Conservation (phyloP, 768 basidiomycete genomes). For the Russula virescens region DNA sequence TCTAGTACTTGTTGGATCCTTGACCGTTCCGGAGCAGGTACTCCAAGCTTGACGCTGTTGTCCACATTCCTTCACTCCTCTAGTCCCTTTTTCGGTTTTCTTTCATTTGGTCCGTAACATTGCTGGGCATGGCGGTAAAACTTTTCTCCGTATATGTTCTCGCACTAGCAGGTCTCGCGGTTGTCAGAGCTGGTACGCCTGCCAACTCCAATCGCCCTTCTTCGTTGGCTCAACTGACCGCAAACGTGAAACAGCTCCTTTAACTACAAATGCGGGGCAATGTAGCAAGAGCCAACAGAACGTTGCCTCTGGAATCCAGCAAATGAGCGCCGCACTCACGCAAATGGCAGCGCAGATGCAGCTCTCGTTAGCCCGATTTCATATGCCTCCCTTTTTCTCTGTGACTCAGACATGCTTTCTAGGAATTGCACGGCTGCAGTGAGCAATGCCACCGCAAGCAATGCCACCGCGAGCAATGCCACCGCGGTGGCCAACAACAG, state of each 20-base stretch:
- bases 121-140: slow-evolving; percentile 14
- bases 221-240: neutral
- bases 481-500: neutral
- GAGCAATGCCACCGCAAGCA: neutral
- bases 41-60: slow-evolving; percentile 14
- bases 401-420: neutral
- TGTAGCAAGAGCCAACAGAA: neutral
- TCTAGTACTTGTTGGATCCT: neutral
- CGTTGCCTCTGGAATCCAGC: neutral
- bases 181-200: slow-evolving; percentile 6
- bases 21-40: slow-evolving; percentile 12
- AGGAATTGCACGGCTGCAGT: neutral
- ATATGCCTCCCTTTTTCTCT: neutral
- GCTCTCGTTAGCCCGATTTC: neutral
- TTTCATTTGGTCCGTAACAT: slow-evolving; percentile 3
- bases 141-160: slow-evolving; percentile 13
- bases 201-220: neutral
- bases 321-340: neutral
- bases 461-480: neutral
- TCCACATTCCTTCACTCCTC: neutral
- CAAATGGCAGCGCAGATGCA: slow-evolving; percentile 1
- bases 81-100: neutral
- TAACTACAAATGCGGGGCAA: neutral
- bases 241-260: neutral
- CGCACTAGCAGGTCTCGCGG: slow-evolving; percentile 5